Evolutionary conservation across 2,329 filamentous ascomycete species (phyloP).

Genomic region (Sporothrix brasiliensis): DNA sequence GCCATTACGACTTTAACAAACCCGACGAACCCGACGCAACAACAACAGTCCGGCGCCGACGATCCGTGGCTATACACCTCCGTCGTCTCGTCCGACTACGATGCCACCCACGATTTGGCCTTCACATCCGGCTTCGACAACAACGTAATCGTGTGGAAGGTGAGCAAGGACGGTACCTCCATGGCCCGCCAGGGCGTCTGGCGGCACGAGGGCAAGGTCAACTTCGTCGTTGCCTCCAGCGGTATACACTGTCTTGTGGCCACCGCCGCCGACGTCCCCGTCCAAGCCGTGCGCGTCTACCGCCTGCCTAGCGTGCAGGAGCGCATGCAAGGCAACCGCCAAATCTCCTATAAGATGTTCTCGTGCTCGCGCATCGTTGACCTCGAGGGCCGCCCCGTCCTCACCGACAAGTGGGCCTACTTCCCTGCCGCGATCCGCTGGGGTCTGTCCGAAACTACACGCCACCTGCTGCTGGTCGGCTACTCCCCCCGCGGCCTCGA

Average conservation of each 20-base stretch:
- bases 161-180: constrained; percentile 44
- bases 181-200: constrained; percentile 57
- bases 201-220: constrained; percentile 61
- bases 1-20: constrained; percentile 44
- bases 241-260: constrained; percentile 56
- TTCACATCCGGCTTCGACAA: constrained; percentile 66
- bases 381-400: constrained; percentile 40
- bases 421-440: constrained; percentile 66
- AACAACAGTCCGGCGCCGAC: constrained; percentile 61
- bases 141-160: constrained; percentile 63
- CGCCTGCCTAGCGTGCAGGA: constrained; percentile 42
- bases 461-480: constrained; percentile 61
- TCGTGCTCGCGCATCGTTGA: constrained; percentile 47
- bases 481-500: constrained; percentile 61
- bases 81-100: constrained; percentile 64
- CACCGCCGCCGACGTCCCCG: constrained; percentile 60
- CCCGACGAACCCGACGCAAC: neutral
- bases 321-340: constrained; percentile 41
- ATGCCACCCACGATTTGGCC: constrained; percentile 48
- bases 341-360: constrained; percentile 46
- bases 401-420: constrained; percentile 60
- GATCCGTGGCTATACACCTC: constrained; percentile 67
- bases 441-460: constrained; percentile 52
- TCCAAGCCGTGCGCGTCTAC: constrained; percentile 61
- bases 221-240: constrained; percentile 62